Percentiles rank a stretch among this genome's conserved stretches.
Conservation (phyloP, 2,329 filamentous ascomycete species). For the Seiridium unicorne region DNA sequence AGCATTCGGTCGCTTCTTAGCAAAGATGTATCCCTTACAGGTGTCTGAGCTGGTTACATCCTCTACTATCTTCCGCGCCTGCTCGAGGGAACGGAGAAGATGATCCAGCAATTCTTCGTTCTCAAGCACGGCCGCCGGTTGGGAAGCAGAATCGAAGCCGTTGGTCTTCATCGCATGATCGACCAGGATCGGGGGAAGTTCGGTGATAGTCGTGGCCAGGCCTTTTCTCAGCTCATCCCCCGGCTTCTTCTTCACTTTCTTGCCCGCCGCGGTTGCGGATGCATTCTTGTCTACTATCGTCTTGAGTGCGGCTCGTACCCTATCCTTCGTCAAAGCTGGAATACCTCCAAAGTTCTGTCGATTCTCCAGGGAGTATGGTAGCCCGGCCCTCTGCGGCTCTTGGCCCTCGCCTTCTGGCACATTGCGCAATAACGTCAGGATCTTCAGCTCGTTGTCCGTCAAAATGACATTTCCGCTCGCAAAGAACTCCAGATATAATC, state of each 20-base stretch:
- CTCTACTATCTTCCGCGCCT: conserved; percentile 68
- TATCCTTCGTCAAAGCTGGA: conserved; percentile 71
- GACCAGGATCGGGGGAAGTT: conserved; percentile 82
- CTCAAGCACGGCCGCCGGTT: conserved; percentile 68
- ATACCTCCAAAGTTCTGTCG: conserved; percentile 81
- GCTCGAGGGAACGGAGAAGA: conserved; percentile 65
- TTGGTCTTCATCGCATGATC: conserved; percentile 77
- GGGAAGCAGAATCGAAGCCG: conserved; percentile 66
- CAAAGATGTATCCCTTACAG: conserved; percentile 85
- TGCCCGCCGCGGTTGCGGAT: conserved; percentile 47
- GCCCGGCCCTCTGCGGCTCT: conserved; percentile 74
- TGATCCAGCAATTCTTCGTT: conserved; percentile 63
- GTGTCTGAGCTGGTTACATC: conserved; percentile 64
- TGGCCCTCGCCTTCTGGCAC: conserved; percentile 81
- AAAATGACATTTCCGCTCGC: conserved; percentile 93
- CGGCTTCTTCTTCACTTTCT: conserved; percentile 71
- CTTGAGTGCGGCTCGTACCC: conserved; percentile 68
- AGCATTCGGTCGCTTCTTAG: conserved; percentile 52
- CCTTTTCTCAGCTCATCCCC: conserved; percentile 77
- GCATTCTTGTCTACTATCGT: conserved; percentile 61
- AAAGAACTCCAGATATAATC: conserved; percentile 92
- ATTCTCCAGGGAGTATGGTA: conserved; percentile 76
- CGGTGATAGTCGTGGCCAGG: conserved; percentile 79
- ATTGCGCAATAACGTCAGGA: conserved; percentile 76
- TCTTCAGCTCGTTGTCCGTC: conserved; percentile 80